Percentiles rank a stretch among this genome's conserved stretches.
Evolutionary conservation across 2,329 filamentous ascomycete genomes (phyloP).

Genomic region (Venturia carpophila): DNA sequence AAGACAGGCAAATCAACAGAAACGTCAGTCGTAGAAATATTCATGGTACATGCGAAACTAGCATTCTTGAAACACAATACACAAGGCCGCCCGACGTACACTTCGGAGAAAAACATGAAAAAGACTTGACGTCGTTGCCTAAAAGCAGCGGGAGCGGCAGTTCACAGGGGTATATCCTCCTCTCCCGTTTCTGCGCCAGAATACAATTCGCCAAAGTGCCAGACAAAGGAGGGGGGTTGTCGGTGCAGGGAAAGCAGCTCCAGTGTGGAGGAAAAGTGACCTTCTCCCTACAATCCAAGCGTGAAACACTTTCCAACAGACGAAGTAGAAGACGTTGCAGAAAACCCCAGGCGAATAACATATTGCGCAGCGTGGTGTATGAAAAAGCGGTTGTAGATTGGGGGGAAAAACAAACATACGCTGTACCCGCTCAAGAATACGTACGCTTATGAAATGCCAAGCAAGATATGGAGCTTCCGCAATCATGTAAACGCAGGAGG

Average conservation of each 20-base stretch:
- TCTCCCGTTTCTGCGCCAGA: neutral
- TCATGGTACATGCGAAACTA: neutral
- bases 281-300: neutral
- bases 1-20: neutral
- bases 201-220: neutral
- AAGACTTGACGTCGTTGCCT: neutral
- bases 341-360: neutral
- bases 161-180: slow-evolving; percentile 1
- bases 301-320: neutral
- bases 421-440: neutral
- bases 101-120: slow-evolving; percentile 1
- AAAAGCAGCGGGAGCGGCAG: neutral
- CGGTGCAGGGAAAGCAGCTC: neutral
- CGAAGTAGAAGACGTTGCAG: neutral
- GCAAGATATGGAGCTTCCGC: neutral
- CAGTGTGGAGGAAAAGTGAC: neutral
- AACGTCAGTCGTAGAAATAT: neutral
- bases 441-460: slow-evolving; percentile 3
- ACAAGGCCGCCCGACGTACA: slow-evolving; percentile 1
- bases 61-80: neutral
- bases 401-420: neutral
- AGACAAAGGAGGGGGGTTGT: neutral
- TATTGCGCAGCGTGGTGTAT: neutral
- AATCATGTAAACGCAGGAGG: neutral
- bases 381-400: neutral